These are phyloP conservation scores for Solanum pennellii DNA, from an alignment of 257 asterid species.

Conservation along the genomic window DNA sequence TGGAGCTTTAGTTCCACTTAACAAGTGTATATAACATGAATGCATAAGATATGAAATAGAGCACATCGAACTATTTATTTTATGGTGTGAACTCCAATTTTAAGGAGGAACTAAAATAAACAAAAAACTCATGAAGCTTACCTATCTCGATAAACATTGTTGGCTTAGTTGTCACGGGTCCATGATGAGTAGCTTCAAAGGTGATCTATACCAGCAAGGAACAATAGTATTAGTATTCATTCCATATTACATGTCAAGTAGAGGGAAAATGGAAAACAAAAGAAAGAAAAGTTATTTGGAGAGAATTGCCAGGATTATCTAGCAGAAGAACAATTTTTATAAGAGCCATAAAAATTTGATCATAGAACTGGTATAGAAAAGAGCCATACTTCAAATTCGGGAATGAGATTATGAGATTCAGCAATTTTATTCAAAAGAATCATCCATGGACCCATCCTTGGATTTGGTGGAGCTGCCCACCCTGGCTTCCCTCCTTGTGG, in stretches of 20 bases:
- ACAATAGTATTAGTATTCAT: not conserved
- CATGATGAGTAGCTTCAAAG: slow-evolving; percentile 92
- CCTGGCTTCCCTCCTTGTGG: slow-evolving; percentile 89
- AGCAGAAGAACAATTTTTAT: not conserved
- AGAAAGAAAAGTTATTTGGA: not conserved
- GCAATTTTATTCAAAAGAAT: slow-evolving; percentile 75
- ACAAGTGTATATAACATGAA: not conserved
- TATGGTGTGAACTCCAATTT: not conserved
- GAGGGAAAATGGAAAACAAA: not conserved
- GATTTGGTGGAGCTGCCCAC: slow-evolving; percentile 96
- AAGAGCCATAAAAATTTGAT: not conserved
- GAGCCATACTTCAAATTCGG: slow-evolving; percentile 75
- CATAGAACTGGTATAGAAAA: not conserved
- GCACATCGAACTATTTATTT: not conserved
- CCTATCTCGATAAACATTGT: slow-evolving; percentile 92
- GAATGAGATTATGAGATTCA: slow-evolving; percentile 57
- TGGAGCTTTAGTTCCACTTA: not conserved
- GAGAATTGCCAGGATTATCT: not conserved
- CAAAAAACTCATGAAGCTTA: slow-evolving; percentile 3
- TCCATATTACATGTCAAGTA: not conserved
- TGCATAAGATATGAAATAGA: not conserved
- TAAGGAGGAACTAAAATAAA: not conserved
- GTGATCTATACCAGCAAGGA: slow-evolving; percentile 48
- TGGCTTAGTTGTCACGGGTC: slow-evolving; percentile 81
- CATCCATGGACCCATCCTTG: slow-evolving; percentile 84